Evolutionary conservation across 2,329 filamentous ascomycete genomes (phyloP).

Genomic region (Clonostachys solani): DNA sequence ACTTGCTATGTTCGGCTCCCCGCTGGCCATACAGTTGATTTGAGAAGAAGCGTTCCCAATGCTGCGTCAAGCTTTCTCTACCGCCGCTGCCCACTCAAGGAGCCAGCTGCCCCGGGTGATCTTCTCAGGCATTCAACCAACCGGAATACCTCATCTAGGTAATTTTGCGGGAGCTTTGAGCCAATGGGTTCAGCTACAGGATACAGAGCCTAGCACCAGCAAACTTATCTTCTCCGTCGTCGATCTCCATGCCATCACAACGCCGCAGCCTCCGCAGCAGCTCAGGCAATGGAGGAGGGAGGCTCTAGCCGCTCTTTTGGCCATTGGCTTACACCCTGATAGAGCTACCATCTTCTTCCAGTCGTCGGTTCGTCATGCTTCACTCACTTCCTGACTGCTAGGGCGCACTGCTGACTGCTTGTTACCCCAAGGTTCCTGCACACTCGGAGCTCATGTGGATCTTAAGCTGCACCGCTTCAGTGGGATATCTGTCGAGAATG

Average conservation of each 20-base stretch:
- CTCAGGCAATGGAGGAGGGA: slow-evolving; percentile 66
- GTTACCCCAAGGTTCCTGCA: slow-evolving; percentile 56
- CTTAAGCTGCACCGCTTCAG: slow-evolving; percentile 83
- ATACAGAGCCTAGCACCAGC: slow-evolving; percentile 47
- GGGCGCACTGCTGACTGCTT: not conserved
- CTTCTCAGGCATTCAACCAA: slow-evolving; percentile 97
- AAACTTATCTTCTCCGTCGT: slow-evolving; percentile 82
- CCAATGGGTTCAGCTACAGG: slow-evolving; percentile 80
- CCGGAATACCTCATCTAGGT: slow-evolving; percentile 86
- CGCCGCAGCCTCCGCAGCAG: slow-evolving; percentile 59
- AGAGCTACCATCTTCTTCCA: slow-evolving; percentile 79
- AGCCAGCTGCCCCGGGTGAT: slow-evolving; percentile 39
- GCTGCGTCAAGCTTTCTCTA: too few relatives aligned
- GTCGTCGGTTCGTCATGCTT: slow-evolving; percentile 53
- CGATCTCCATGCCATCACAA: slow-evolving; percentile 89
- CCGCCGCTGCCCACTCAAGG: too few relatives aligned
- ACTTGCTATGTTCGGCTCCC: too few relatives aligned
- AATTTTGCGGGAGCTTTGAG: slow-evolving; percentile 91
- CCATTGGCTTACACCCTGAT: slow-evolving; percentile 78
- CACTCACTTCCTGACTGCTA: not conserved
- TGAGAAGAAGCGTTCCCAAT: too few relatives aligned
- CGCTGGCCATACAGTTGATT: too few relatives aligned
- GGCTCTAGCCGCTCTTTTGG: slow-evolving; percentile 74
- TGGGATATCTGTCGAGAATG: slow-evolving; percentile 96
- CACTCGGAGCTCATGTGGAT: slow-evolving; percentile 98